Evolutionary conservation across 202 grass and related monocot species (phyloP).

Genomic region (Zoysia matrella): DNA sequence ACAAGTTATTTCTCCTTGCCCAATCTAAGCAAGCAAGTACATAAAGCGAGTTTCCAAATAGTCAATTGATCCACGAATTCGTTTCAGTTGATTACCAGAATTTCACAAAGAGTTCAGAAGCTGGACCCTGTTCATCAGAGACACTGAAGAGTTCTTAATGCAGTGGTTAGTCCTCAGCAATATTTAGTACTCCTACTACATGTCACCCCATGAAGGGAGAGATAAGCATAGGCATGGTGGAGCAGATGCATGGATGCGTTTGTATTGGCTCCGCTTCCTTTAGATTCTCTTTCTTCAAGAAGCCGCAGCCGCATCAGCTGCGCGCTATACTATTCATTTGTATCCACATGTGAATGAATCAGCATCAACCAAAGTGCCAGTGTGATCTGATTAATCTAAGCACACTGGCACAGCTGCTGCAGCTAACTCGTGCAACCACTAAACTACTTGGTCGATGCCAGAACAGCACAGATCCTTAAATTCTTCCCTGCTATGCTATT

Average conservation of each 20-base stretch:
- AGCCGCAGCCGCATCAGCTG: conserved; percentile 40
- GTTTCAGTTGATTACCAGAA: conserved; percentile 11
- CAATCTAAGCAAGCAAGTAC: conserved; percentile 42
- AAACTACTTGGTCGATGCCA: conserved; percentile 45
- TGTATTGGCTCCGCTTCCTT: conserved; percentile 19
- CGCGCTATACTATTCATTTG: conserved; percentile 39
- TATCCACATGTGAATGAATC: conserved; percentile 50
- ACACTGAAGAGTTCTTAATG: conserved; percentile 24
- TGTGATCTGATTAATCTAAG: conserved; percentile 40
- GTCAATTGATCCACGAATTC: conserved; percentile 5
- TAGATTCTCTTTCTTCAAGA: conserved; percentile 22
- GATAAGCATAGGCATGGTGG: conserved; percentile 48
- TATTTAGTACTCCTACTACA: conserved; percentile 37
- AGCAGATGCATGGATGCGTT: conserved; percentile 53
- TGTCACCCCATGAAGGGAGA: conserved; percentile 23
- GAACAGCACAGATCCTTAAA: conserved; percentile 48
- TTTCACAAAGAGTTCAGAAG: conserved; percentile 17
- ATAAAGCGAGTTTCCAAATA: conserved; percentile 8
- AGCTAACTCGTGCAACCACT: conserved; percentile 46
- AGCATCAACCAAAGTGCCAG: conserved; percentile 41
- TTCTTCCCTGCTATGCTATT: conserved; percentile 29
- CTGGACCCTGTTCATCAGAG: conserved; percentile 20
- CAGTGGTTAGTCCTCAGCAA: conserved; percentile 46
- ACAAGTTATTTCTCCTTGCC: conserved; percentile 42
- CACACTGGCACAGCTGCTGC: not conserved